Conservation (phyloP, 2,329 filamentous ascomycete genomes). For the Penicillium polonicum region DNA sequence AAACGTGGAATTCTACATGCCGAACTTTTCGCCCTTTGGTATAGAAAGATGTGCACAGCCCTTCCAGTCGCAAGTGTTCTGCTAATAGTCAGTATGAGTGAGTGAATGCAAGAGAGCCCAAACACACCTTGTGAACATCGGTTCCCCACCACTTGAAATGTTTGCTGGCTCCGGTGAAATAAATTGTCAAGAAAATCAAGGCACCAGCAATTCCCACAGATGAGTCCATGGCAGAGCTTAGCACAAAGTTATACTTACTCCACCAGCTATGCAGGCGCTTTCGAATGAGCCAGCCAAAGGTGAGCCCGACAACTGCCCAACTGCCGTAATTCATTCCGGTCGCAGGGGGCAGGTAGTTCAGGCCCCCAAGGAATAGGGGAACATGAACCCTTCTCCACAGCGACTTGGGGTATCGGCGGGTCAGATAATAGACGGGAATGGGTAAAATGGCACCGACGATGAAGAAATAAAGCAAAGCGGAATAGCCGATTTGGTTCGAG, state of each 20-base stretch:
- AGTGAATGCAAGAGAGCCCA: not conserved
- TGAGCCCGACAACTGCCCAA: slow-evolving; percentile 63
- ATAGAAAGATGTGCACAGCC: slow-evolving; percentile 21
- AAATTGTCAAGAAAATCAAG: slow-evolving; percentile 30
- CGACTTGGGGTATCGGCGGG: slow-evolving; percentile 59
- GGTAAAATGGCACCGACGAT: slow-evolving; percentile 62
- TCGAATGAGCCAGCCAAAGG: slow-evolving; percentile 65
- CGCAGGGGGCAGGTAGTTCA: slow-evolving; percentile 62
- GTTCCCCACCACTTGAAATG: slow-evolving; percentile 30
- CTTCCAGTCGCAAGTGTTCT: slow-evolving; percentile 29
- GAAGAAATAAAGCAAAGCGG: slow-evolving; percentile 66
- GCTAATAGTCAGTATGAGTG: not conserved
- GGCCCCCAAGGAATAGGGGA: slow-evolving; percentile 63
- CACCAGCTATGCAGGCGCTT: slow-evolving; percentile 65
- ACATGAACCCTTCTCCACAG: slow-evolving; percentile 62
- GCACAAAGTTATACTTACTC: slow-evolving; percentile 71
- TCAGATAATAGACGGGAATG: slow-evolving; percentile 56
- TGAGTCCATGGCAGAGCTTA: slow-evolving; percentile 63
- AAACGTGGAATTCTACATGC: not conserved
- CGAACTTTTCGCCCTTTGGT: slow-evolving; percentile 19
- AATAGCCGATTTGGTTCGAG: slow-evolving; percentile 58
- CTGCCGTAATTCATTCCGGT: slow-evolving; percentile 66
- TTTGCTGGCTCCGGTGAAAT: slow-evolving; percentile 25
- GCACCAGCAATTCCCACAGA: slow-evolving; percentile 28
- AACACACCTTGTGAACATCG: slow-evolving; percentile 24